Conservation (phyloP, 2,329 filamentous ascomycete species). For the Neonectria magnoliae region DNA sequence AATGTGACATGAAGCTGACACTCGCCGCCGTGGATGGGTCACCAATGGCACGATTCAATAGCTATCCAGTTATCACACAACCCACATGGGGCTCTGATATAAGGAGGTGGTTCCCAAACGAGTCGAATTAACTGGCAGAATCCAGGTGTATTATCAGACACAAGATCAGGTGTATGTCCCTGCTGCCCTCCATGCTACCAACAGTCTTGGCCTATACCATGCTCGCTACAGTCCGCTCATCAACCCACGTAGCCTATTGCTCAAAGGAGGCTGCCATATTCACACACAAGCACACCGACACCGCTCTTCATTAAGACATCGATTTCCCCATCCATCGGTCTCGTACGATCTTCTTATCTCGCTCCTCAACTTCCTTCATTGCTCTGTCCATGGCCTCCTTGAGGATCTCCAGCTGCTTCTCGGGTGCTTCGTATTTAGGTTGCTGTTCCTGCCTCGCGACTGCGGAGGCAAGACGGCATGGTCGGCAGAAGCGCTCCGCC, state of each 20-base stretch:
- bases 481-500: conserved; percentile 29
- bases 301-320: neutral
- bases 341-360: conserved; percentile 9
- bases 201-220: neutral
- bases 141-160: neutral
- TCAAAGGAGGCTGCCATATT: neutral
- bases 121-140: neutral
- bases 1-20: neutral
- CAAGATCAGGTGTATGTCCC: neutral
- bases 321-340: neutral
- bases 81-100: neutral
- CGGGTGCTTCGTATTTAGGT: neutral
- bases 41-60: neutral
- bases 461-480: conserved; percentile 20
- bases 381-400: conserved; percentile 29
- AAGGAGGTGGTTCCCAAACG: neutral
- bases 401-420: conserved; percentile 13
- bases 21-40: neutral
- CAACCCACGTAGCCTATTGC: neutral
- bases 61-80: neutral
- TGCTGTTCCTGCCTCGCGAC: neutral
- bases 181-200: neutral
- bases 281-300: neutral
- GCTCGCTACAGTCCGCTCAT: neutral
- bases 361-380: conserved; percentile 25